A percentile compares a stretch with the other conserved stretches of the same genome.
Evolutionary conservation across 495 filamentous ascomycete species (phyloP).

Genomic region (Xylaria flabelliformis): DNA sequence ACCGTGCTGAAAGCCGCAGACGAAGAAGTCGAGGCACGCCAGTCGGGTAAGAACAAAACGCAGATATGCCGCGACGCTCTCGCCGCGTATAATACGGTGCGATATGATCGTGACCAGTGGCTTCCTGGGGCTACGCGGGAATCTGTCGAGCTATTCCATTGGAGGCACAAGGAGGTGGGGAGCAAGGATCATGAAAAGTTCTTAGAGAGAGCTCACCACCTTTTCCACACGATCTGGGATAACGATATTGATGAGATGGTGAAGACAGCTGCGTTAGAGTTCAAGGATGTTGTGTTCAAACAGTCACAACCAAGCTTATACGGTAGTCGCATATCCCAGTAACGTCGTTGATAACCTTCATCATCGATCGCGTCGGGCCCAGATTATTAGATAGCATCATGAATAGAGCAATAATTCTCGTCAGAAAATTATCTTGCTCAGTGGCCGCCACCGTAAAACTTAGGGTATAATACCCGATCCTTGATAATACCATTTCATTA

Average conservation of each 20-base stretch:
- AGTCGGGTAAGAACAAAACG: conserved; percentile 15
- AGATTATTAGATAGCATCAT: background rate
- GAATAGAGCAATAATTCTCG: background rate
- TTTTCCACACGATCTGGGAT: conserved; percentile 50
- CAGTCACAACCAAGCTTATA: background rate
- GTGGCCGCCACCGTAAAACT: background rate
- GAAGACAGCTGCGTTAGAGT: conserved; percentile 19
- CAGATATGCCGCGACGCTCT: conserved; percentile 43
- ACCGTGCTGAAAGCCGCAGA: conserved; percentile 44
- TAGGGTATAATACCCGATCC: background rate
- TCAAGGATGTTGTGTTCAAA: background rate
- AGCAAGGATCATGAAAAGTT: conserved; percentile 40
- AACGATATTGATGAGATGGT: conserved; percentile 48
- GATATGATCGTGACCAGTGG: conserved; percentile 48
- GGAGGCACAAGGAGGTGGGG: conserved; percentile 39
- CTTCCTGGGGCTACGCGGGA: conserved; percentile 45
- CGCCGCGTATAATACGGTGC: conserved; percentile 43
- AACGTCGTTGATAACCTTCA: background rate
- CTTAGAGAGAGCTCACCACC: conserved; percentile 35
- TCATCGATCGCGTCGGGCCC: background rate
- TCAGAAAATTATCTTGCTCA: background rate
- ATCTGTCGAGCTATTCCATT: conserved; percentile 50
- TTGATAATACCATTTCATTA: conserved; percentile 9
- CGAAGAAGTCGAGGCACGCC: conserved; percentile 17
- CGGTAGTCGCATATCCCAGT: background rate